Evolutionary conservation across 2,329 filamentous ascomycete species (phyloP), one percentile per base, ranked within the genome.

Genomic region (Emergomyces orientalis): DNA sequence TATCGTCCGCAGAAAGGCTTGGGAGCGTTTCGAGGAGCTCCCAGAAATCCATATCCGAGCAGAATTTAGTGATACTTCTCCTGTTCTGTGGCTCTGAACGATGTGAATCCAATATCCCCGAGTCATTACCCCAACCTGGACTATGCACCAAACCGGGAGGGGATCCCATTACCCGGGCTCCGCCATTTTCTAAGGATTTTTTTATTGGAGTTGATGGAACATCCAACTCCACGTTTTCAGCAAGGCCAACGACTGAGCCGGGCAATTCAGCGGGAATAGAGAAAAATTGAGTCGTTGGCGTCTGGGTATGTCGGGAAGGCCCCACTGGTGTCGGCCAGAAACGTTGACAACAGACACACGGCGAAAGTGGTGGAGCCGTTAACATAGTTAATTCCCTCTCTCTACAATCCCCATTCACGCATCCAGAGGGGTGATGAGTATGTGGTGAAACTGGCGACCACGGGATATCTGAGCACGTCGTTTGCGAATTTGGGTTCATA

Each of bases 21-120:
- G 65, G 64, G 17, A 65, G 56, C 13, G 55, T 52, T 14, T 63
- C 62, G 27, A 65, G 59, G 39, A 67, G 64, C 17, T 65, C 65
- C 17, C 64, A 54, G 55, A 64, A 64, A 17, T 55, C 39, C 64
- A 67, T 65, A 32, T 56, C 41, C 8, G 54, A 45, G 19, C 64
- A 54, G 11, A 19, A 13, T 47, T 47, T 65, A 37, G 57, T 61
- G 30, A 63, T 62, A 37, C 56, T 54, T 45, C 30, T 63, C 13
- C 54, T 43, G n/a, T 47, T 61, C 43, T 45, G 59, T 37, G 58
- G 39, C 25, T 27, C 25, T 14, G 22, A 14, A 39, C 30, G 41
- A 14, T 61, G 54, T 13, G 49, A 62, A n/a, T 34, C n/a, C 45
- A 14, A 39, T 45, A 34, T 17, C 14, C 43, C 25, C 19, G 49